These are phyloP conservation scores for Artemisia annua DNA, from an alignment of 129 eudicot genomes.

Conservation along the genomic window DNA sequence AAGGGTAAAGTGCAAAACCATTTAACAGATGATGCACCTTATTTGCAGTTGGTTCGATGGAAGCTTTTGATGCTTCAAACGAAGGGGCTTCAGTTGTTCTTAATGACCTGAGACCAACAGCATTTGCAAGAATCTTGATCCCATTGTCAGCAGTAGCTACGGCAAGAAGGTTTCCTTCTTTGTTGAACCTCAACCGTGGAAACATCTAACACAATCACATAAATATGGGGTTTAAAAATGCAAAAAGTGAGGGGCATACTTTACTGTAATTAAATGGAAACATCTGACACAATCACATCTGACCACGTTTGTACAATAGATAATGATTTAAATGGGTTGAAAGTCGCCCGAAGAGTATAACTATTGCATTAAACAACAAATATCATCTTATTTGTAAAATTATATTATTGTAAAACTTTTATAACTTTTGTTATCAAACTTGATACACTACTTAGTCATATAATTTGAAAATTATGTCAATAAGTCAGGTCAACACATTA, in stretches of 20 bases:
- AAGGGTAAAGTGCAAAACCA: background rate
- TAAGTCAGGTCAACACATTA: too few relatives aligned
- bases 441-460: too few relatives aligned
- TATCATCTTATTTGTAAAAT: background rate
- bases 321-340: background rate
- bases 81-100: constrained; percentile 68
- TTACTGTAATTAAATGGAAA: background rate
- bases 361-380: background rate
- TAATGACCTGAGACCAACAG: constrained; percentile 65
- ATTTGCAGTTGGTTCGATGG: constrained; percentile 62
- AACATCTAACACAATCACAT: constrained; percentile 46
- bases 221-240: background rate
- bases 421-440: background rate
- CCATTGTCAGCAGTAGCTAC: constrained; percentile 79
- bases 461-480: too few relatives aligned
- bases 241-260: background rate
- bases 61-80: constrained; percentile 71
- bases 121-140: constrained; percentile 78
- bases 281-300: too few relatives aligned
- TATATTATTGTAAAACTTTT: background rate
- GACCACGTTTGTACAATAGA: too few relatives aligned
- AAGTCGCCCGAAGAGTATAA: background rate
- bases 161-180: constrained; percentile 92
- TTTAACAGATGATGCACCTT: constrained; percentile 46
- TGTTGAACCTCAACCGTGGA: constrained; percentile 87